These are phyloP conservation scores for Cladorrhinum sp. DNA, from an alignment of 2,329 filamentous ascomycete genomes.

Conservation along the genomic window DNA sequence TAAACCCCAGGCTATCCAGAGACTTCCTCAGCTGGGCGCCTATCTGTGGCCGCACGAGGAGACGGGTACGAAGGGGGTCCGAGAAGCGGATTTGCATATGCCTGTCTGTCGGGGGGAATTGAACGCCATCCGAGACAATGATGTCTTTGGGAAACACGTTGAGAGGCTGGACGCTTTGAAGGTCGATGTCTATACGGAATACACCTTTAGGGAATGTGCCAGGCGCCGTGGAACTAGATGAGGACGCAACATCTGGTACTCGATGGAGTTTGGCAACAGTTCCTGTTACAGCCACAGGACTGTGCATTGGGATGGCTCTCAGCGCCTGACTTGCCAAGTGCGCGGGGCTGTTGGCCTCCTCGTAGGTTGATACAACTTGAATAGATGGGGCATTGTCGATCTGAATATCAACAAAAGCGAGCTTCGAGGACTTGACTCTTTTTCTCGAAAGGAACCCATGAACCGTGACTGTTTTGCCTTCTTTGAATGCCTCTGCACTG, in stretches of 20 bases:
- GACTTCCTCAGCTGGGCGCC: constrained; percentile 42
- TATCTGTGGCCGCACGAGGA: constrained; percentile 66
- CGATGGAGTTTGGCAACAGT: constrained; percentile 29
- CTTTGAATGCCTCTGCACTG: constrained; percentile 23
- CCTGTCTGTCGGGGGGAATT: constrained; percentile 71
- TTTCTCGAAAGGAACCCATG: constrained; percentile 72
- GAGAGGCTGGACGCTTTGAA: constrained; percentile 62
- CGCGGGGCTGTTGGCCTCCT: constrained; percentile 36
- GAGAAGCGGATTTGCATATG: constrained; percentile 85
- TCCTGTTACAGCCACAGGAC: constrained; percentile 51
- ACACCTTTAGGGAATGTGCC: constrained; percentile 24
- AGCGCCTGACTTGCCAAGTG: constrained; percentile 41
- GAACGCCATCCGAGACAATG: constrained; percentile 69
- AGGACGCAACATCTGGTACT: constrained; percentile 14
- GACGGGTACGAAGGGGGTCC: constrained; percentile 59
- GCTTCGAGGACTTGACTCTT: constrained; percentile 63
- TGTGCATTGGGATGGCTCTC: constrained; percentile 46
- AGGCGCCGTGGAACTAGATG: background rate
- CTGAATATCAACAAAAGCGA: constrained; percentile 65
- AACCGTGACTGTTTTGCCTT: constrained; percentile 47
- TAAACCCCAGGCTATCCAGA: constrained; percentile 58
- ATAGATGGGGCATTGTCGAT: constrained; percentile 30
- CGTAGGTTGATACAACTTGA: constrained; percentile 43
- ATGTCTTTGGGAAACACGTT: constrained; percentile 74
- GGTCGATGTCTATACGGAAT: constrained; percentile 53